phyloP scores from a whole-genome alignment of 495 filamentous ascomycete genomes.

The Aspergillus hancockii region DNA sequence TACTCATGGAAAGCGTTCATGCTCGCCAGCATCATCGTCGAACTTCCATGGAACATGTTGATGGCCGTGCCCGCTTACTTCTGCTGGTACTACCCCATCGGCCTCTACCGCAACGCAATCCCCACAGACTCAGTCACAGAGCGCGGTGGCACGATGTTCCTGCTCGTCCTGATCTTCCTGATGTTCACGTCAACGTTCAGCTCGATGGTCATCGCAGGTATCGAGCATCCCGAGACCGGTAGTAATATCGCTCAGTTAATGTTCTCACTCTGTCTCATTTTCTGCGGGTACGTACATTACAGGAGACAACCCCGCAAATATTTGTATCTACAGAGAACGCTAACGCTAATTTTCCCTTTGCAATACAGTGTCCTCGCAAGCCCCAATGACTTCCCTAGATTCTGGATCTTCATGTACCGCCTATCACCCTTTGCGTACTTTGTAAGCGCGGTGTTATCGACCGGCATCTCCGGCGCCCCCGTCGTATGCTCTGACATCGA shows the following conservation, averaged over 20 bases:
- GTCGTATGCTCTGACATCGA: slow-evolving; percentile 65
- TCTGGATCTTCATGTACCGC: slow-evolving; percentile 88
- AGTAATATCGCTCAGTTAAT: slow-evolving; percentile 66
- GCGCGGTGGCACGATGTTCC: slow-evolving; percentile 67
- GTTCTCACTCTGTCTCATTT: slow-evolving; percentile 68
- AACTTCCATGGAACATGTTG: slow-evolving; percentile 74
- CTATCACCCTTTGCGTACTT: slow-evolving; percentile 75
- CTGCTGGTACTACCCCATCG: slow-evolving; percentile 81
- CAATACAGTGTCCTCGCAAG: slow-evolving; percentile 62
- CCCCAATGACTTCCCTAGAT: slow-evolving; percentile 61
- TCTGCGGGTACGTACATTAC: slow-evolving; percentile 54
- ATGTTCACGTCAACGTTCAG: slow-evolving; percentile 55
- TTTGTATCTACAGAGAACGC: neutral
- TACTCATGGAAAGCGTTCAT: slow-evolving; percentile 86
- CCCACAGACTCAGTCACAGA: slow-evolving; percentile 55
- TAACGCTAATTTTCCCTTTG: slow-evolving; percentile 16
- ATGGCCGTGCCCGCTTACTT: slow-evolving; percentile 70
- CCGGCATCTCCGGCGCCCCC: slow-evolving; percentile 57
- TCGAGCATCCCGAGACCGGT: slow-evolving; percentile 65
- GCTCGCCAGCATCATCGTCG: slow-evolving; percentile 72
- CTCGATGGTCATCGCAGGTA: slow-evolving; percentile 65
- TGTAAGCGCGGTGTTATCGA: slow-evolving; percentile 63
- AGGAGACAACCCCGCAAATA: neutral
- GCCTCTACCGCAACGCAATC: slow-evolving; percentile 68
- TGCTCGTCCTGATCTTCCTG: slow-evolving; percentile 51